These are phyloP conservation scores for Eutypa lata DNA, from an alignment of 2,329 filamentous ascomycete species.

Conservation along the genomic window DNA sequence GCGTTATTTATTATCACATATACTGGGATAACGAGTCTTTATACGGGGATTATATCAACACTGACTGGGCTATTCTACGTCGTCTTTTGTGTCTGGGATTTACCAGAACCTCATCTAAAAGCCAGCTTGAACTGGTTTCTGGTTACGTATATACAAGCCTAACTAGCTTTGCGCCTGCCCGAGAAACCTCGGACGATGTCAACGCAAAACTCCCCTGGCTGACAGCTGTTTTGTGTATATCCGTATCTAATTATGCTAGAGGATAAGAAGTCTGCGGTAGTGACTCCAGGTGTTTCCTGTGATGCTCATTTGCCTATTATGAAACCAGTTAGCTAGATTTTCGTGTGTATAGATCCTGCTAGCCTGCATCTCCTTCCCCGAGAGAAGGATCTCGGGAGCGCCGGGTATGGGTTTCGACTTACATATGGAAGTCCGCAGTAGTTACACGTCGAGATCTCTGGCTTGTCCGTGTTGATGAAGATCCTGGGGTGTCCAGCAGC, in stretches of 20 bases:
- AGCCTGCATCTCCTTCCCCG: background rate
- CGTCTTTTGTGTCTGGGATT: too few relatives aligned
- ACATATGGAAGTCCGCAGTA: conserved; percentile 96
- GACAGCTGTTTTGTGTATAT: background rate
- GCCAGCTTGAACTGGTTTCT: background rate
- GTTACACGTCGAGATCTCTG: conserved; percentile 82
- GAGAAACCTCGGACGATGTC: conserved; percentile 2
- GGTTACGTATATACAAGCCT: conserved; percentile 1
- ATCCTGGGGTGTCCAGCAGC: conserved; percentile 86
- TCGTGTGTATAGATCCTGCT: background rate
- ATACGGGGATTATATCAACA: too few relatives aligned
- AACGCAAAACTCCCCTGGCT: conserved; percentile 4
- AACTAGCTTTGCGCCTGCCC: background rate
- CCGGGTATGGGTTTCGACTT: conserved; percentile 38
- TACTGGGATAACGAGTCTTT: too few relatives aligned
- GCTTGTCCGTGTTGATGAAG: conserved; percentile 98
- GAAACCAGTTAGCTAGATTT: conserved; percentile 18
- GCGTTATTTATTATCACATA: too few relatives aligned
- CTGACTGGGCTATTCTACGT: too few relatives aligned
- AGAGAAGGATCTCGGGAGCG: background rate
- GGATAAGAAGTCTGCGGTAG: conserved; percentile 80
- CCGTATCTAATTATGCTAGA: conserved; percentile 46
- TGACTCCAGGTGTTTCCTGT: conserved; percentile 80
- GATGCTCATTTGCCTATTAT: conserved; percentile 87
- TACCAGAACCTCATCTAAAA: background rate